phyloP scores from a whole-genome alignment of 768 basidiomycete species.

The Boletus bicolor region DNA sequence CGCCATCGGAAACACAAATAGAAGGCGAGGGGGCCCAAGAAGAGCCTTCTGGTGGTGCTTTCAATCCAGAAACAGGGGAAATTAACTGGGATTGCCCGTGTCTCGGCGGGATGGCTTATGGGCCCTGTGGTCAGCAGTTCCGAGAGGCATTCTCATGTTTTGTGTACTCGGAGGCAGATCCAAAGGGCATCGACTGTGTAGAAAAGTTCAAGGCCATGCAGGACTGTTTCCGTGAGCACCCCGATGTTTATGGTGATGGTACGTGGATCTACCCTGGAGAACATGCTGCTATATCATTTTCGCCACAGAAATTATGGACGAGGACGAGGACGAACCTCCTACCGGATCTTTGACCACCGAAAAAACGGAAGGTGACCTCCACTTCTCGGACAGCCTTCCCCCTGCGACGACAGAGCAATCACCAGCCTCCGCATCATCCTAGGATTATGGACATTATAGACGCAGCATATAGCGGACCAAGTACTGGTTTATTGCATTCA shows the following conservation, averaged over 20 bases:
- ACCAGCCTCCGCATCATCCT: constrained; percentile 16
- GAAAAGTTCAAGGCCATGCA: constrained; percentile 99
- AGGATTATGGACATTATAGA: constrained; percentile 21
- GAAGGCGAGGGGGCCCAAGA: constrained; percentile 28
- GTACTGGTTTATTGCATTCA: constrained; percentile 28
- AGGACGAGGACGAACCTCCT: constrained; percentile 51
- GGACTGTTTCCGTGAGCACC: constrained; percentile 93
- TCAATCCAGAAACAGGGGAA: constrained; percentile 95
- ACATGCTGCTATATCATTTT: constrained; percentile 3
- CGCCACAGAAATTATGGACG: constrained; percentile 60
- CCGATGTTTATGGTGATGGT: constrained; percentile 96
- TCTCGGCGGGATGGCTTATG: constrained; percentile 97
- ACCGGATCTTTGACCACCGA: neutral
- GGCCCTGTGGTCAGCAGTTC: constrained; percentile 92
- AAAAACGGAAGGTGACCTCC: constrained; percentile 5
- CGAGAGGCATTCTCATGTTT: constrained; percentile 97
- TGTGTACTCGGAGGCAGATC: constrained; percentile 88
- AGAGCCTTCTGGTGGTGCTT: constrained; percentile 54
- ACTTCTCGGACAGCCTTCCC: constrained; percentile 2
- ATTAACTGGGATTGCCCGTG: constrained; percentile 99
- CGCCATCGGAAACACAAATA: constrained; percentile 1
- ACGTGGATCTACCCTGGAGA: constrained; percentile 28
- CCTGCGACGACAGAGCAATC: constrained; percentile 8
- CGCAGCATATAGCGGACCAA: constrained; percentile 13
- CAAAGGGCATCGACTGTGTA: constrained; percentile 96